These are phyloP conservation scores for Fusarium sp. DNA, from an alignment of 2,329 filamentous ascomycete genomes.

Conservation along the genomic window DNA sequence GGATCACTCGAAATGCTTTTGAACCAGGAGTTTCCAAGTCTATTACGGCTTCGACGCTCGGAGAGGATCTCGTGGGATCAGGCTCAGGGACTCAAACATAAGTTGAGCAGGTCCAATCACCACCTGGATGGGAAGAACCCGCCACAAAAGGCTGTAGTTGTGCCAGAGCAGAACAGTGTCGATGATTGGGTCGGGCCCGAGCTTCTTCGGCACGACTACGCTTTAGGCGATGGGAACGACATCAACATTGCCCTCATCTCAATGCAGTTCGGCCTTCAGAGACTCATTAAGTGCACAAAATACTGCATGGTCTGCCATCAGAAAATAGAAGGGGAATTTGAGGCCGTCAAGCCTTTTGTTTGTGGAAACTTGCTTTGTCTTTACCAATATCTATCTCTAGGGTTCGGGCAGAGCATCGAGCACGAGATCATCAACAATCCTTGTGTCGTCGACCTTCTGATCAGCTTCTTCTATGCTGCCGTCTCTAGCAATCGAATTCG, in stretches of 20 bases:
- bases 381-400: constrained; percentile 89
- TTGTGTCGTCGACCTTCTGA: constrained; percentile 83
- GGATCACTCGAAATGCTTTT: constrained; percentile 71
- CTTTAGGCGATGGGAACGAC: constrained; percentile 46
- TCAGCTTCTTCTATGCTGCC: constrained; percentile 81
- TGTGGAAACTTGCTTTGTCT: constrained; percentile 81
- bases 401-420: constrained; percentile 86
- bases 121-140: neutral
- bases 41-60: constrained; percentile 69
- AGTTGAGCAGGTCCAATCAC: constrained; percentile 20
- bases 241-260: constrained; percentile 65
- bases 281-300: constrained; percentile 82
- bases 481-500: constrained; percentile 55
- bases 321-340: constrained; percentile 71
- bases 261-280: constrained; percentile 81
- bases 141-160: neutral
- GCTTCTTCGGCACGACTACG: constrained; percentile 47
- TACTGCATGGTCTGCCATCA: constrained; percentile 89
- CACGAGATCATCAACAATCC: constrained; percentile 84
- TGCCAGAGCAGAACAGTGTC: constrained; percentile 3
- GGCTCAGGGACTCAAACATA: constrained; percentile 33
- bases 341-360: constrained; percentile 81
- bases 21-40: constrained; percentile 69
- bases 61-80: constrained; percentile 70
- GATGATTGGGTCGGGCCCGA: constrained; percentile 21